These are phyloP conservation scores for Ganoderma leucocontextum DNA, from an alignment of 1,284 basidiomycete genomes.

Conservation along the genomic window DNA sequence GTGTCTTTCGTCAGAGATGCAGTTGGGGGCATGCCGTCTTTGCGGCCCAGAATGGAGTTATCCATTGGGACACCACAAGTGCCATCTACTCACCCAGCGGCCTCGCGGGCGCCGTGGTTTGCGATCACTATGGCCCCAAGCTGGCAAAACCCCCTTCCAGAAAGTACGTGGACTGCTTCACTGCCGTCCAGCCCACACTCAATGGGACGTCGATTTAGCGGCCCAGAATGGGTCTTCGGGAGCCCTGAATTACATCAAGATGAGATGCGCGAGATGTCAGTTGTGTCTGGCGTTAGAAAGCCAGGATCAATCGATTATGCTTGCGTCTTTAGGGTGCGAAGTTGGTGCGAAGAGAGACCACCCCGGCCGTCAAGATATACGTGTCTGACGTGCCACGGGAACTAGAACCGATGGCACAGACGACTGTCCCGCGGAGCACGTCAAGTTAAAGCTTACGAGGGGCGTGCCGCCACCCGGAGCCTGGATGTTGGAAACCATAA, in stretches of 20 bases:
- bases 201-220: constrained; percentile 8
- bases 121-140: not conserved
- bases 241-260: constrained; percentile 18
- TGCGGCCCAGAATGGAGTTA: not conserved
- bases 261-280: constrained; percentile 8
- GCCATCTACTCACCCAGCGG: not conserved
- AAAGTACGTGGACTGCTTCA: not conserved
- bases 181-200: not conserved
- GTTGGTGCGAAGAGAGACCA: not conserved
- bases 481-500: not conserved
- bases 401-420: not conserved
- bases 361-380: constrained; percentile 15
- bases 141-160: not conserved
- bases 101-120: not conserved
- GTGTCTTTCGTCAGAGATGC: constrained; percentile 2
- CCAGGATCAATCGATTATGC: not conserved
- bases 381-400: constrained; percentile 8
- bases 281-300: constrained; percentile 9
- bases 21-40: not conserved
- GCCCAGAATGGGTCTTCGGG: not conserved
- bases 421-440: constrained; percentile 3
- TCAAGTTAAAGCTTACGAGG: not conserved
- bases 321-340: constrained; percentile 7
- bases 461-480: not conserved
- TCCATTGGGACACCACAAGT: not conserved